A percentile compares a stretch with the other conserved stretches of the same genome.
Evolutionary conservation across 345 rosid species (phyloP).

Genomic region (Erucastrum elatum): DNA sequence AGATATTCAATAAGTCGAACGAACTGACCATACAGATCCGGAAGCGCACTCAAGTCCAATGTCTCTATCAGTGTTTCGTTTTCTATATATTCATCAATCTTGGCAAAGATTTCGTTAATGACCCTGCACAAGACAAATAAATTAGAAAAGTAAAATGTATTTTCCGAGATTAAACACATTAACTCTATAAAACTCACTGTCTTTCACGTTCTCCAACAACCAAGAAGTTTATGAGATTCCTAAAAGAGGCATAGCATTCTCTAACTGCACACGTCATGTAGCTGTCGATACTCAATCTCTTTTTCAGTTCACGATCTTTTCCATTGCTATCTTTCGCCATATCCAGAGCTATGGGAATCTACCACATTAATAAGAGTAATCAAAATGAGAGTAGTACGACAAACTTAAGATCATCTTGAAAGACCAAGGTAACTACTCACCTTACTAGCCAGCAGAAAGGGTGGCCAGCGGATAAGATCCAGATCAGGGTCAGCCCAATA

Average conservation of each 20-base stretch:
- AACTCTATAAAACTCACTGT: conserved; percentile 16
- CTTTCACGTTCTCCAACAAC: conserved; percentile 50
- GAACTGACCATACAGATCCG: conserved; percentile 66
- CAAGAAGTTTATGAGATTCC: conserved; percentile 48
- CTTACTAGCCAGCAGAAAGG: conserved; percentile 65
- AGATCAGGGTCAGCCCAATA: conserved; percentile 56
- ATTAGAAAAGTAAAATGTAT: conserved; percentile 4
- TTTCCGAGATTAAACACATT: not conserved
- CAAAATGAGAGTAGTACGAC: not conserved
- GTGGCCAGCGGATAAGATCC: conserved; percentile 59
- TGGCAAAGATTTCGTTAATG: conserved; percentile 51
- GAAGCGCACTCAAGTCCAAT: conserved; percentile 71
- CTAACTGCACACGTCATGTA: conserved; percentile 58
- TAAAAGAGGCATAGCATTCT: conserved; percentile 60
- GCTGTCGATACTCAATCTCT: conserved; percentile 47
- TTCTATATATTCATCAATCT: conserved; percentile 50
- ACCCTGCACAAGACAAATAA: conserved; percentile 49
- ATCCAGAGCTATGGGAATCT: conserved; percentile 68
- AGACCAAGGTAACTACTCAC: conserved; percentile 28
- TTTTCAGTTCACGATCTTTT: conserved; percentile 54
- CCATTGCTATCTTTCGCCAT: conserved; percentile 62
- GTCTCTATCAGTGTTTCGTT: conserved; percentile 47
- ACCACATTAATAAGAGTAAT: not conserved
- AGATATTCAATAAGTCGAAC: conserved; percentile 68
- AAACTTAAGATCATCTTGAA: not conserved